These are phyloP conservation scores for Pseudevernia furfuracea DNA, from an alignment of 495 filamentous ascomycete genomes.

Conservation along the genomic window DNA sequence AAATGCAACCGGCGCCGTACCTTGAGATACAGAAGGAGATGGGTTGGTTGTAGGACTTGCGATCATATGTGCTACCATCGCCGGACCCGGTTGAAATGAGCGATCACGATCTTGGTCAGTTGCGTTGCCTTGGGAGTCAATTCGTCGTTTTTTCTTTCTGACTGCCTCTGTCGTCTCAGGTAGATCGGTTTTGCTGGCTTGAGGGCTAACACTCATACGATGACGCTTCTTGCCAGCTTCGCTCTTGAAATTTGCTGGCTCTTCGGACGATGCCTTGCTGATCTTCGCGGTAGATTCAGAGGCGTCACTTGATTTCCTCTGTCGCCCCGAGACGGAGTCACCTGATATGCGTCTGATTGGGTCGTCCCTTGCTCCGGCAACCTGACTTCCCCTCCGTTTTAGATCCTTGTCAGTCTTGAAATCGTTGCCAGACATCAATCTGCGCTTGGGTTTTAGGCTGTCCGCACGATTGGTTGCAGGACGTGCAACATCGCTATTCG, in stretches of 20 bases:
- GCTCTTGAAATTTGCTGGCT: conserved; percentile 19
- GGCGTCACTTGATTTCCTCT: conserved; percentile 16
- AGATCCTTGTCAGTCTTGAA: conserved; percentile 49
- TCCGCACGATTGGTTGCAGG: conserved; percentile 41
- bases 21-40: conserved; percentile 29
- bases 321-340: conserved; percentile 28
- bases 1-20: conserved; percentile 27
- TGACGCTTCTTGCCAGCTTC: conserved; percentile 55
- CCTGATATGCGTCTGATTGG: conserved; percentile 36
- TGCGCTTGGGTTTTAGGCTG: conserved; percentile 48
- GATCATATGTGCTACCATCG: conserved; percentile 37
- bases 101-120: conserved; percentile 19
- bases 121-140: conserved; percentile 32
- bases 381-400: conserved; percentile 26
- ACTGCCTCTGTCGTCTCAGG: conserved; percentile 34
- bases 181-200: conserved; percentile 48
- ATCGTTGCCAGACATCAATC: conserved; percentile 52
- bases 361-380: conserved; percentile 29
- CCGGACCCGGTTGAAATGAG: conserved; percentile 19
- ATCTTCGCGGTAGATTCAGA: conserved; percentile 12
- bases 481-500: conserved; percentile 41
- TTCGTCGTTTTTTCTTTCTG: conserved; percentile 45
- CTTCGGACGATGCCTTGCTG: conserved; percentile 14
- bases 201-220: conserved; percentile 60
- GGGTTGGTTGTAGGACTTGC: conserved; percentile 24